phyloP scores from a whole-genome alignment of 768 basidiomycete genomes.

The Steccherinum ochraceum region DNA sequence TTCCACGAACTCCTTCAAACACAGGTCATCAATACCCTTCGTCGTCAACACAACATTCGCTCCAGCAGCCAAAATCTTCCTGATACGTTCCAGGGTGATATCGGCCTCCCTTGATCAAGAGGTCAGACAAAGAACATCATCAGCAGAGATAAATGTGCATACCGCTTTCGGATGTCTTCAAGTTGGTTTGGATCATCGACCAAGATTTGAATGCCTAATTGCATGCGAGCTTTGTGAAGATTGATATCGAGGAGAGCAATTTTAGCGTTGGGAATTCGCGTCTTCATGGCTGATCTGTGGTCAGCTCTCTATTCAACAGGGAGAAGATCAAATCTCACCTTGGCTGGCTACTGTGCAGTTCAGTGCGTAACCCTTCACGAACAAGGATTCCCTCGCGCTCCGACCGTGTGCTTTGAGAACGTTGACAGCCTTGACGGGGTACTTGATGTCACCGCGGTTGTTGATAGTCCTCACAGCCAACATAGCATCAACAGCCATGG shows the following conservation, averaged over 20 bases:
- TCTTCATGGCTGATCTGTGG: constrained; percentile 82
- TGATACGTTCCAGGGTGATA: constrained; percentile 91
- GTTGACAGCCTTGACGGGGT: constrained; percentile 99
- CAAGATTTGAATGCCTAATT: constrained; percentile 93
- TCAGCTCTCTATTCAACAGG: not conserved
- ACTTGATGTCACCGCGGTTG: constrained; percentile 91
- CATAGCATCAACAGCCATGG: constrained; percentile 99
- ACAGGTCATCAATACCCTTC: constrained; percentile 97
- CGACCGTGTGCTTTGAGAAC: constrained; percentile 96
- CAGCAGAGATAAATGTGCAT: constrained; percentile 15
- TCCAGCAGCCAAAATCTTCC: constrained; percentile 92
- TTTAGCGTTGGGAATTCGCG: constrained; percentile 85
- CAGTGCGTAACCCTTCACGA: constrained; percentile 93
- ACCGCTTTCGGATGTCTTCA: constrained; percentile 94
- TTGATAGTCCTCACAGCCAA: constrained; percentile 94
- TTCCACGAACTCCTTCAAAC: constrained; percentile 97
- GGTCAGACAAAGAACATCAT: constrained; percentile 4
- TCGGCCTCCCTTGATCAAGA: constrained; percentile 72
- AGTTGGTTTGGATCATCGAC: constrained; percentile 95
- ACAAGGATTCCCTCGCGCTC: constrained; percentile 91
- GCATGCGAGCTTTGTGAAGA: constrained; percentile 94
- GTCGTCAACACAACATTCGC: constrained; percentile 97
- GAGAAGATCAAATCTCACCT: constrained; percentile 46
- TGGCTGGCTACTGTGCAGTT: constrained; percentile 99
- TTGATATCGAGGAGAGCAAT: constrained; percentile 99